Evolutionary conservation across 805 yeast species (phyloP).

Genomic region (Cyberlindnera meyerae): DNA sequence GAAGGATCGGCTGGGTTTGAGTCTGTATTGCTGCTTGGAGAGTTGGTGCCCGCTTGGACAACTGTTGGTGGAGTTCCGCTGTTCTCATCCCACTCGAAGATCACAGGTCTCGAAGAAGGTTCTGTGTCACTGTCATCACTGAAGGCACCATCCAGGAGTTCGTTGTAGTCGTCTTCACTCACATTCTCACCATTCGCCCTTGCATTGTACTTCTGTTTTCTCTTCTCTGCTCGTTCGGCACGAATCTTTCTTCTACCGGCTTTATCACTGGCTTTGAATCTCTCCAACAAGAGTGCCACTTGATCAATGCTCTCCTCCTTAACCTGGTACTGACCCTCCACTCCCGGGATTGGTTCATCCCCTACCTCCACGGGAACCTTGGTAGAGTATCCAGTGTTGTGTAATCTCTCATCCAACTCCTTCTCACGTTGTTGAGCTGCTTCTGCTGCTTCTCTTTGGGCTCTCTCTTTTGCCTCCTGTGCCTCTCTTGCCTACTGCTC

Average conservation of each 20-base stretch:
- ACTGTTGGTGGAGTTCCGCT: no score
- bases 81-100: no score
- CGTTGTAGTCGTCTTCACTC: no score
- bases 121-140: no score
- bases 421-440: not conserved
- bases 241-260: constrained; percentile 1
- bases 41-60: no score
- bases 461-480: not conserved
- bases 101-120: no score
- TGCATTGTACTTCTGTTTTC: no score
- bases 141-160: no score
- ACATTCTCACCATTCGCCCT: no score
- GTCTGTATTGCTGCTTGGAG: no score
- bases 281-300: not conserved
- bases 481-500: not conserved
- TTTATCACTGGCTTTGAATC: constrained; percentile 1
- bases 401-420: not conserved
- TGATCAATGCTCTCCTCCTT: not conserved
- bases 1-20: no score
- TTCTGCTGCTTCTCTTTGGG: not conserved
- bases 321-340: not conserved
- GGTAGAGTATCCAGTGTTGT: not conserved
- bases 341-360: not conserved
- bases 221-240: no score
- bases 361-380: not conserved